phyloP scores from a whole-genome alignment of 1,284 basidiomycete genomes.

The Melanopsichium pennsylvanicum region DNA sequence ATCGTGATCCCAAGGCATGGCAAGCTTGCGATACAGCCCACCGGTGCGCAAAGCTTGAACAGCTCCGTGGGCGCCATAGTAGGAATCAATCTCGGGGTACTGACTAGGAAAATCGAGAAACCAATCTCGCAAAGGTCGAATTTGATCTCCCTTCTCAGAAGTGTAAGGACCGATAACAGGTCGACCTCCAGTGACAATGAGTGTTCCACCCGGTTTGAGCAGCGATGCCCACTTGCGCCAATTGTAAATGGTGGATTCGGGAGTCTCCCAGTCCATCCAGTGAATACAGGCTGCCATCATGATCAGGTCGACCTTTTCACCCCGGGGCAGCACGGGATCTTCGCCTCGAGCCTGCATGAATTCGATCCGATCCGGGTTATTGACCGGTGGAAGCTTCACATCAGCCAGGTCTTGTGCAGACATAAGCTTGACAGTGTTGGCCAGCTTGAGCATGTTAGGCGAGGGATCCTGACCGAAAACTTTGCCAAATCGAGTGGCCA shows the following conservation, averaged over 20 bases:
- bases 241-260: conserved; percentile 9
- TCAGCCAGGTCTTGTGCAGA: conserved; percentile 29
- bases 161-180: conserved; percentile 36
- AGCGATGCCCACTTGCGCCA: conserved; percentile 37
- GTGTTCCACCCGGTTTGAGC: conserved; percentile 38
- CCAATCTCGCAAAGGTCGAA: conserved; percentile 39
- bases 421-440: conserved; percentile 43
- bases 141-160: conserved; percentile 24
- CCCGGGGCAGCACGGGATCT: conserved; percentile 27
- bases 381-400: conserved; percentile 18
- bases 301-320: conserved; percentile 41
- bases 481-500: conserved; percentile 32
- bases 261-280: conserved; percentile 43
- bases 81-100: conserved; percentile 18
- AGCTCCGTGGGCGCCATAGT: conserved; percentile 4
- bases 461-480: conserved; percentile 40
- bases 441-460: conserved; percentile 42
- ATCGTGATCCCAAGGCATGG: conserved; percentile 39
- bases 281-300: conserved; percentile 45
- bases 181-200: conserved; percentile 27
- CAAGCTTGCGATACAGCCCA: conserved; percentile 28
- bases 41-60: conserved; percentile 13
- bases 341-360: conserved; percentile 27
- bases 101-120: conserved; percentile 27
- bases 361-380: conserved; percentile 28